A percentile compares a stretch with the other conserved stretches of the same genome.
These are phyloP conservation scores for Ceratobasidium sp. DNA, from an alignment of 1,284 basidiomycete species.

Conservation along the genomic window DNA sequence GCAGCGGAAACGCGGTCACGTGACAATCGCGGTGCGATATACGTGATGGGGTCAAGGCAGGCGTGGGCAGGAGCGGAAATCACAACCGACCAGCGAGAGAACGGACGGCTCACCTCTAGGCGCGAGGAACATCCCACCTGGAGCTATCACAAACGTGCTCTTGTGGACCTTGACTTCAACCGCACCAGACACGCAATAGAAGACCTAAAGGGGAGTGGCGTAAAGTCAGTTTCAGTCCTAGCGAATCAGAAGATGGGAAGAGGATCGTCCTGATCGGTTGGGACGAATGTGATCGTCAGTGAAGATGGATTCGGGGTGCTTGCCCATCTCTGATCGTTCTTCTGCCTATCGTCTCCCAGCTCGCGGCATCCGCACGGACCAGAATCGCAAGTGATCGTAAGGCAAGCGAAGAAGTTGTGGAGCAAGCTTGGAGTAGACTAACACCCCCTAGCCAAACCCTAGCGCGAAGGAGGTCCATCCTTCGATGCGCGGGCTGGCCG, in stretches of 20 bases:
- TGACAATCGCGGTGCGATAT: background rate
- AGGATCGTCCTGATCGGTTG: background rate
- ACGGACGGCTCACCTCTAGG: conserved; percentile 77
- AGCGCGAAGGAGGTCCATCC: too few species aligned
- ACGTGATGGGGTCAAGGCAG: background rate
- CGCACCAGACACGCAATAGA: conserved; percentile 89
- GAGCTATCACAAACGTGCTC: conserved; percentile 80
- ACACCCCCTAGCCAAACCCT: too few species aligned
- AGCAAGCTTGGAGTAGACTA: too few species aligned
- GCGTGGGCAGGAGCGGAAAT: background rate
- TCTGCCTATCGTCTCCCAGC: too few species aligned
- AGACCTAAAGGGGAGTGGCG: conserved; percentile 69
- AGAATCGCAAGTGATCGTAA: too few species aligned
- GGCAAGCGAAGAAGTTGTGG: too few species aligned
- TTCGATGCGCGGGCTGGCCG: too few species aligned
- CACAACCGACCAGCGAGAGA: background rate
- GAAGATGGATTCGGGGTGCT: background rate
- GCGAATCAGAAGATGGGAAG: background rate
- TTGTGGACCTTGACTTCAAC: conserved; percentile 88
- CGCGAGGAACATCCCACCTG: conserved; percentile 90
- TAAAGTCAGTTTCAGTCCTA: background rate
- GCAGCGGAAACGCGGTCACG: background rate
- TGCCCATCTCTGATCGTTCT: background rate
- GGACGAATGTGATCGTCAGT: background rate
- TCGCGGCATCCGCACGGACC: too few species aligned